Evolutionary conservation across 2,329 filamentous ascomycete genomes (phyloP), one percentile per base, ranked within the genome.

Genomic region (Knufia fluminis): DNA sequence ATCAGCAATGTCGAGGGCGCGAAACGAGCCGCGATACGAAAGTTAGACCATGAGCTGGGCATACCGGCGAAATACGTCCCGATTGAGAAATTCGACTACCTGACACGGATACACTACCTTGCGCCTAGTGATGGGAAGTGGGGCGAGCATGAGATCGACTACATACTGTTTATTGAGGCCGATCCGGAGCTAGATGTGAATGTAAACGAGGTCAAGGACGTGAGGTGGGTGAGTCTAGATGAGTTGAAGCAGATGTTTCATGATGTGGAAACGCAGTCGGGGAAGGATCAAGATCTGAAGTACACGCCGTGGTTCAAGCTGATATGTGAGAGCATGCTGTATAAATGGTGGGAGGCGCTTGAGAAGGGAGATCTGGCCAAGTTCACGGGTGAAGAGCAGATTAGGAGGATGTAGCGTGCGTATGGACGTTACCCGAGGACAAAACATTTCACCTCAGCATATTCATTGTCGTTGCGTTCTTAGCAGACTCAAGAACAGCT

Each of bases 281-380:
- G 57, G 57, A 86, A 90, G 75, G 95, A 97, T 68, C 72, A 82
- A 62, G 84, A 95, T 61, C 79, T 85, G 3, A 76, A 70, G 44
- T 97, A 97, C 68, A 98, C 92, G 0, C 92, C 92, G 1, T 98
- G 92, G 92, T 98, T 98, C 76, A 95, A 95, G 76, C 82, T 98
- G 59, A 97, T 98, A 64, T 98, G 92, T 77, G 78, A 97, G 68
- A 89, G 87, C 43, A 90, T 97, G 86, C 79, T 98, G 36, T 98
- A 94, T 62, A 85, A 96, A 68, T 98, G 92, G 92, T 98, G 92
- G 92, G 75, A 82, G 63, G 82, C 86, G 69, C 78, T 97, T 50
- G 83, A 92, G 59, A 73, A 78, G 20, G 86, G 85, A 8, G 51
- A 49, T 10, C 74, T 97, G 59, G 85, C 94, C 53, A 84, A 86